phyloP scores from a whole-genome alignment of 345 rosid species.

The Salix koriyanagi region DNA sequence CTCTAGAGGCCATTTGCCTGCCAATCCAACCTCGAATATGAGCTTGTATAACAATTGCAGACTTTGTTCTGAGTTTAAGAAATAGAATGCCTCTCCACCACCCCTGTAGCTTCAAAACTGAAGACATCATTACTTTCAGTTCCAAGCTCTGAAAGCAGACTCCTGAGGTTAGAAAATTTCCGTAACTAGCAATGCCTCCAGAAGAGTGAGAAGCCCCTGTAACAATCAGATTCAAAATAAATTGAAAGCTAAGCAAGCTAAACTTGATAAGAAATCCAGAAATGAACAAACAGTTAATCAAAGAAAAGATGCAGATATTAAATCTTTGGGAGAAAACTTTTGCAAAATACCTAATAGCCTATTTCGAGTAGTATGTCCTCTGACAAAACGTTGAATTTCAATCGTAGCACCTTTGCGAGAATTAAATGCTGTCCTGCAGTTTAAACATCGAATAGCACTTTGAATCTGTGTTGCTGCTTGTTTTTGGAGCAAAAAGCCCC shows the following conservation, averaged over 20 bases:
- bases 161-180: conserved; percentile 16
- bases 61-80: conserved; percentile 40
- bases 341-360: conserved; percentile 53
- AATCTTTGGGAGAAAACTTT: conserved; percentile 11
- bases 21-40: conserved; percentile 54
- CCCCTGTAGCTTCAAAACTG: conserved; percentile 69
- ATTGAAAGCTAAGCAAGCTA: neutral
- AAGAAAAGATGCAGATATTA: conserved; percentile 6
- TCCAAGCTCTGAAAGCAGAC: conserved; percentile 28
- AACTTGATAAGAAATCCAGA: conserved; percentile 1
- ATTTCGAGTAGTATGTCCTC: conserved; percentile 51
- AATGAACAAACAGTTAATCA: neutral
- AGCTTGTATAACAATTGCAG: conserved; percentile 57
- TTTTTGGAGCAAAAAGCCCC: conserved; percentile 34
- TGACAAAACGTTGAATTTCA: conserved; percentile 50
- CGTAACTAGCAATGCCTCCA: conserved; percentile 12
- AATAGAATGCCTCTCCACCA: conserved; percentile 68
- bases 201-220: conserved; percentile 41
- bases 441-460: conserved; percentile 40
- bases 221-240: conserved; percentile 14
- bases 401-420: conserved; percentile 47
- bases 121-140: conserved; percentile 20
- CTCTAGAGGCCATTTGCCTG: conserved; percentile 39
- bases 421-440: conserved; percentile 32
- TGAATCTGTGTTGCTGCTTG: conserved; percentile 57